These are phyloP conservation scores for Baorangia bicolor DNA, from an alignment of 768 basidiomycete species.

Conservation along the genomic window DNA sequence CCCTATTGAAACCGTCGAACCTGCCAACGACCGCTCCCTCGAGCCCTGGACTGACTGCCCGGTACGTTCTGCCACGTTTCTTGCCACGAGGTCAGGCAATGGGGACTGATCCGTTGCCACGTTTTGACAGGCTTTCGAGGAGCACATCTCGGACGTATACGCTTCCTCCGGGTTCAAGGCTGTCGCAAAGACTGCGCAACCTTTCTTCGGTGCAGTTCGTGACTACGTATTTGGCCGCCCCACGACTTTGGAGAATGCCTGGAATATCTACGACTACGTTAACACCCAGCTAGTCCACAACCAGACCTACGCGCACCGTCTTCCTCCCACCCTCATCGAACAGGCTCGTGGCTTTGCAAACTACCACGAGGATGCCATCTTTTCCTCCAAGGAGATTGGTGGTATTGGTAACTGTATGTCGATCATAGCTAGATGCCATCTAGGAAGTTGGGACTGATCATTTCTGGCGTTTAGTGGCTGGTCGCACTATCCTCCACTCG, in stretches of 20 bases:
- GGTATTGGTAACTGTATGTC: conserved; percentile 79
- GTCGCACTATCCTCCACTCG: conserved; percentile 72
- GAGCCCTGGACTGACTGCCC: conserved; percentile 76
- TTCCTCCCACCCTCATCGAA: conserved; percentile 75
- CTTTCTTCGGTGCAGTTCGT: conserved; percentile 64
- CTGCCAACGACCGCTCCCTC: conserved; percentile 76
- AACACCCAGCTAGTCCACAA: conserved; percentile 78
- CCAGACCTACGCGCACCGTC: conserved; percentile 73
- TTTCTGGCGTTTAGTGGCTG: conserved; percentile 57
- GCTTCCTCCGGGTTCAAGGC: conserved; percentile 65
- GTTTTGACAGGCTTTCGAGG: conserved; percentile 54
- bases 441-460: conserved; percentile 5
- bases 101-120: conserved; percentile 12
- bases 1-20: conserved; percentile 86
- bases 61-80: conserved; percentile 31
- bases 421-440: not conserved
- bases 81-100: not conserved
- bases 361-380: conserved; percentile 77
- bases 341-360: conserved; percentile 75
- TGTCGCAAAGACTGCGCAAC: conserved; percentile 50
- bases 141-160: conserved; percentile 61
- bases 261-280: conserved; percentile 80
- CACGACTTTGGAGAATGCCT: conserved; percentile 66
- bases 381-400: conserved; percentile 57
- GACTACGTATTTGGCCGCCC: conserved; percentile 74